Conservation (phyloP, 2,329 filamentous ascomycete genomes). For the Blastomyces percursus region DNA sequence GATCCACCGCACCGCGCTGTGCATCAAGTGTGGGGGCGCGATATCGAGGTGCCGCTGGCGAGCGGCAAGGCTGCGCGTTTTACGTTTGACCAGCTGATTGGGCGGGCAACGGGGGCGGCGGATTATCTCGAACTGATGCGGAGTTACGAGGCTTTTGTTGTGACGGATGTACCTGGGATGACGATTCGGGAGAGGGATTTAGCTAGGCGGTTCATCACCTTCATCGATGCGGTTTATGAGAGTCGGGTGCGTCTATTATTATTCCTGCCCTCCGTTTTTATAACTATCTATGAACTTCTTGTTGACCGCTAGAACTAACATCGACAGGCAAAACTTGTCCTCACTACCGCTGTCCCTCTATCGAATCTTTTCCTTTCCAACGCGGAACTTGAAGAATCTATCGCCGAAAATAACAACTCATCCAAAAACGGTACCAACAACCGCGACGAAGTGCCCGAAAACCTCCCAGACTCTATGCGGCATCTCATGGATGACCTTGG, state of each 20-base stretch:
- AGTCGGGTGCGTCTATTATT: conserved; percentile 36
- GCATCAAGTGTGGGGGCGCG: conserved; percentile 84
- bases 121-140: conserved; percentile 90
- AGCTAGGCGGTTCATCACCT: conserved; percentile 88
- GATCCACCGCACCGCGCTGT: conserved; percentile 65
- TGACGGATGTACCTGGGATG: conserved; percentile 89
- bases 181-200: conserved; percentile 74
- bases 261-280: not conserved
- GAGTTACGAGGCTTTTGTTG: conserved; percentile 82
- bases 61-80: conserved; percentile 85
- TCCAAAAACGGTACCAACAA: conserved; percentile 13
- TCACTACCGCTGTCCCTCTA: conserved; percentile 79
- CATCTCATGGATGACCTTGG: conserved; percentile 80
- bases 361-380: conserved; percentile 74
- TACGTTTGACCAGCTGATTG: conserved; percentile 84
- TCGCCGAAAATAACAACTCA: conserved; percentile 28
- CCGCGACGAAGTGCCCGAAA: conserved; percentile 37
- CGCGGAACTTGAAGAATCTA: conserved; percentile 53
- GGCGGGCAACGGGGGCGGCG: conserved; percentile 75
- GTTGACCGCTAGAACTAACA: not conserved
- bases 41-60: conserved; percentile 76
- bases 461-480: conserved; percentile 59
- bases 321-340: conserved; percentile 74
- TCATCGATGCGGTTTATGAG: conserved; percentile 95
- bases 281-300: not conserved